Evolutionary conservation across 352 stramenopile genomes (phyloP).

Genomic region (Phytophthora aleatoria): DNA sequence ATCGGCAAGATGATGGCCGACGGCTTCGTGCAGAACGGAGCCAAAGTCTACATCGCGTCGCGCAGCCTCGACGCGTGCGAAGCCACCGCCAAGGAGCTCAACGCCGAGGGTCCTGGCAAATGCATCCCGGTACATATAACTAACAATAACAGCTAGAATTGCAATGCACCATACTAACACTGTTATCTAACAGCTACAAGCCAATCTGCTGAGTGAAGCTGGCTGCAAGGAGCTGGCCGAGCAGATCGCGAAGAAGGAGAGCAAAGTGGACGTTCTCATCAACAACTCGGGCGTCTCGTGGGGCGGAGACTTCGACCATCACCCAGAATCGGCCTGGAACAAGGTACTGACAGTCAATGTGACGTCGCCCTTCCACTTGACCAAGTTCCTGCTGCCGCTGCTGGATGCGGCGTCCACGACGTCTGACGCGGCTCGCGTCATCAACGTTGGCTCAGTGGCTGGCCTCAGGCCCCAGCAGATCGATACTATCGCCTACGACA

Average conservation of each 20-base stretch:
- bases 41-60: constrained; percentile 94
- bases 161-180: background rate
- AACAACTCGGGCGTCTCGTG: constrained; percentile 92
- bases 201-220: constrained; percentile 39
- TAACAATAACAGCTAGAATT: background rate
- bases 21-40: constrained; percentile 91
- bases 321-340: constrained; percentile 77
- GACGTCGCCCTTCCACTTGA: constrained; percentile 95
- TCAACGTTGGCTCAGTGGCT: constrained; percentile 77
- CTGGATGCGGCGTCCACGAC: constrained; percentile 73
- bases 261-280: constrained; percentile 91
- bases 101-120: constrained; percentile 55
- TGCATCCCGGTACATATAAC: constrained; percentile 58
- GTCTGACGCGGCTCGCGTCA: constrained; percentile 62
- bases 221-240: constrained; percentile 55
- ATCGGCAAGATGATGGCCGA: constrained; percentile 97
- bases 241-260: constrained; percentile 79
- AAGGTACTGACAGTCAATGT: constrained; percentile 96
- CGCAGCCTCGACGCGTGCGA: constrained; percentile 83
- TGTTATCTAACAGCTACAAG: constrained; percentile 34
- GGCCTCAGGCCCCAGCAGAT: constrained; percentile 88
- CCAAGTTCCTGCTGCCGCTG: constrained; percentile 89
- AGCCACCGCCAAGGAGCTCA: constrained; percentile 75
- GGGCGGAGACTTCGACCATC: constrained; percentile 48
- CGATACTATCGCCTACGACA: constrained; percentile 93